A percentile compares a stretch with the other conserved stretches of the same genome.
These are phyloP conservation scores for Achaetomiella virescens DNA, from an alignment of 495 filamentous ascomycete species.

Conservation along the genomic window DNA sequence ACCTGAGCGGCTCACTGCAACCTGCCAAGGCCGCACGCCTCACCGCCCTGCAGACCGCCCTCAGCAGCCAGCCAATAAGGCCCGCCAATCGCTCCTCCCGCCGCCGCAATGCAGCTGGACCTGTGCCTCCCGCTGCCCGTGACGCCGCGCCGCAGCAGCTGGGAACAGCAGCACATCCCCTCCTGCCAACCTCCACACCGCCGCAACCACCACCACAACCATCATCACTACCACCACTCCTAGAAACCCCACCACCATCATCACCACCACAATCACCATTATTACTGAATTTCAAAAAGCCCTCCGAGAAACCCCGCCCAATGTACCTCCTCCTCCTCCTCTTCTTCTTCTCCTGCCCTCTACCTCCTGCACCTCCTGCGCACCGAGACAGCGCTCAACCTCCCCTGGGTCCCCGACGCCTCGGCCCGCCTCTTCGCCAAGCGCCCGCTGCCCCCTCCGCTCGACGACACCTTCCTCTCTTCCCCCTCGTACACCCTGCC, in stretches of 20 bases:
- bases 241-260: background rate
- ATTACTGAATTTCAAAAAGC: too few relatives aligned
- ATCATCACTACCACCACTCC: background rate
- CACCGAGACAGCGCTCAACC: slow-evolving; percentile 34
- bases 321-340: slow-evolving; percentile 31
- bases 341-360: slow-evolving; percentile 23
- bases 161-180: background rate
- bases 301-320: background rate
- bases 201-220: background rate
- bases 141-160: background rate
- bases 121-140: too few relatives aligned
- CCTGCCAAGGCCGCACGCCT: too few relatives aligned
- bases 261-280: background rate
- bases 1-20: too few relatives aligned
- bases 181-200: background rate
- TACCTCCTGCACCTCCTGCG: slow-evolving; percentile 35
- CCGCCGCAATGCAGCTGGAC: too few relatives aligned
- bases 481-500: slow-evolving; percentile 38
- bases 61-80: too few relatives aligned
- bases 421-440: slow-evolving; percentile 36
- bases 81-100: too few relatives aligned
- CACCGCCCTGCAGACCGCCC: too few relatives aligned
- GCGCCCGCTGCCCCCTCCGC: slow-evolving; percentile 36
- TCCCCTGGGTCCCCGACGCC: slow-evolving; percentile 38
- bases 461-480: slow-evolving; percentile 32